phyloP scores from a whole-genome alignment of 176 grass and related monocot genomes.

The Cenchrus fungigraminus region DNA sequence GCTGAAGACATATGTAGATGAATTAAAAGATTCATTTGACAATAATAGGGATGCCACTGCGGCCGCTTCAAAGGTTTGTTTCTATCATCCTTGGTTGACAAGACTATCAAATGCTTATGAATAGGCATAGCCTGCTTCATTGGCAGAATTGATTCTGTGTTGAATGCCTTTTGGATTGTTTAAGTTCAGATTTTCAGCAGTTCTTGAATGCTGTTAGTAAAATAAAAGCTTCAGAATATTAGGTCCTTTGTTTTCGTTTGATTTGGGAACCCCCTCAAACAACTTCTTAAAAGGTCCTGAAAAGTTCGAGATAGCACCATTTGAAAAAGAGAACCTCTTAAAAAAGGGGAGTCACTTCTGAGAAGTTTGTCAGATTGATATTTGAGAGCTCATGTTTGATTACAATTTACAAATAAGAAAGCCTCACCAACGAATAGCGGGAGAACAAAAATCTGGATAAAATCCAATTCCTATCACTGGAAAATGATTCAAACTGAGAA shows the following conservation, averaged over 20 bases:
- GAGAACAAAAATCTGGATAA: neutral
- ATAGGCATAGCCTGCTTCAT: neutral
- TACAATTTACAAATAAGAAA: neutral
- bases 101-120: conserved; percentile 9
- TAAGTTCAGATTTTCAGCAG: neutral
- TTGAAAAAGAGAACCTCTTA: too few species aligned
- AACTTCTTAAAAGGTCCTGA: neutral
- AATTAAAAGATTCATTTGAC: conserved; percentile 54
- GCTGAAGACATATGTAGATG: conserved; percentile 67
- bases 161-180: conserved; percentile 1
- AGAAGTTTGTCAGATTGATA: too few species aligned
- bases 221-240: neutral
- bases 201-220: neutral
- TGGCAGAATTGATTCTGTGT: neutral
- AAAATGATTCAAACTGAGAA: conserved; percentile 2
- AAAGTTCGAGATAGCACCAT: neutral
- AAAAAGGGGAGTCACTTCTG: too few species aligned
- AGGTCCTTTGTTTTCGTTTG: neutral
- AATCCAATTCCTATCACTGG: neutral
- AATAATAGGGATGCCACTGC: conserved; percentile 52
- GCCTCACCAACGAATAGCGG: neutral
- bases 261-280: neutral
- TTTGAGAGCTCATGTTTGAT: neutral
- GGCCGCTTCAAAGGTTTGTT: conserved; percentile 43
- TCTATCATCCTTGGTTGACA: conserved; percentile 18